Evolutionary conservation across 805 yeast species (phyloP), one percentile per base, ranked within the genome.

Genomic region (Tetrapisispora pingtungensis): DNA sequence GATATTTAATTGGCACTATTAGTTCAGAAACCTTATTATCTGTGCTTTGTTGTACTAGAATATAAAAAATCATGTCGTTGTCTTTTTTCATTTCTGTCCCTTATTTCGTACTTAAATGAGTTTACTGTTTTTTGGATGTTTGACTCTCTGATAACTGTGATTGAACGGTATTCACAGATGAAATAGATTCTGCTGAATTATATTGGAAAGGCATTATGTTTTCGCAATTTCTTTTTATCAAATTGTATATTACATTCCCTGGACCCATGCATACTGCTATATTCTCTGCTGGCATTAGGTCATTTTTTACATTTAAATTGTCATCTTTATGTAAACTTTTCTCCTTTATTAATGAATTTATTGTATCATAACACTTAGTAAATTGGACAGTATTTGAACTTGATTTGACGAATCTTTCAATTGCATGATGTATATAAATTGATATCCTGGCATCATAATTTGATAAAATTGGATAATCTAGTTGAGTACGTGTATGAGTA

Each of bases 311-410:
- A n/a, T 10, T n/a, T 5, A 10, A 32, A 22, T 50, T 44, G 22
- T 51, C 50, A 19, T 43, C 39, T 7, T 44, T 37, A 14, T 19
- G 35, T 19, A 13, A 22, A 33, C 14, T n/a, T 4, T 20, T 20
- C 6, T 37, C 34, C 8, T 34, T 30, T 30, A 35, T 24, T 8
- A 15, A 15, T 10, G 33, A 26, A 39, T 55, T 57, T 7, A 62
- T 50, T 10, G 63, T 61, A 32, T 57, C 57, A 44, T 59, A 62
- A 46, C 65, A 62, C 38, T 49, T 50, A 12, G 62, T 57, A 44
- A 64, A 62, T 15, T 62, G 60, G 8, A 64, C 65, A 0, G 65
- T 59, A 41, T 52, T 61, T 26, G 58, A 52, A 42, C 62, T 57
- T 45, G 66, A 54, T 39, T 47, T 50, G 3, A 62, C 65, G 38